A percentile compares a stretch with the other conserved stretches of the same genome.
Evolutionary conservation across 441 rosid genomes (phyloP).

Genomic region (Brassica balearica): DNA sequence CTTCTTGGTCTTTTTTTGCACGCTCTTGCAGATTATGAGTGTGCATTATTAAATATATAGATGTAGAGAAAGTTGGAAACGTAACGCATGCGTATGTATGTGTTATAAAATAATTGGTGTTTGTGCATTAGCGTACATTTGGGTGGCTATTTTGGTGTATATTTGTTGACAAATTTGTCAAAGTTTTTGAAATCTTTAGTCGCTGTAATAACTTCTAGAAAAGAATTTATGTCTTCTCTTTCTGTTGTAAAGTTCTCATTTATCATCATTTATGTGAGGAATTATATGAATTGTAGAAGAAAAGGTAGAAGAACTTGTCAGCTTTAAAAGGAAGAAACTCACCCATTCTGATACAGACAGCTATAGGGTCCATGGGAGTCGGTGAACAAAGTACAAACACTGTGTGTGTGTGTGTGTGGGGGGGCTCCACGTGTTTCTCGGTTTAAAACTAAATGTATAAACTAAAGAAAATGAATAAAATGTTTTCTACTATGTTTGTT

Average conservation of each 20-base stretch:
- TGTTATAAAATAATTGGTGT: slow-evolving; percentile 15
- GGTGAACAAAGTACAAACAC: slow-evolving; percentile 3
- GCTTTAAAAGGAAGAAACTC: background rate
- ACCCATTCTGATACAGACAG: background rate
- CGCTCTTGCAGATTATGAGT: background rate
- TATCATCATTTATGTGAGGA: background rate
- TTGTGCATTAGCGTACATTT: slow-evolving; percentile 4
- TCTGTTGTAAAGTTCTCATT: background rate
- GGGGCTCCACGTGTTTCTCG: background rate
- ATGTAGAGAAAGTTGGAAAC: slow-evolving; percentile 25
- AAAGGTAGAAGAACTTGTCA: background rate
- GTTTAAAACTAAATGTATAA: background rate
- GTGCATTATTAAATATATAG: background rate
- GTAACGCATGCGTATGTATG: slow-evolving; percentile 33
- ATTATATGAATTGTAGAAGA: background rate
- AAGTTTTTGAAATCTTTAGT: background rate
- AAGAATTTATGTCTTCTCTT: background rate
- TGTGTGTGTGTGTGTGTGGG: too few relatives aligned
- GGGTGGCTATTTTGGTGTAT: slow-evolving; percentile 10
- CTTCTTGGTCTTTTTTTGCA: background rate
- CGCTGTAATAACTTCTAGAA: slow-evolving; percentile 27
- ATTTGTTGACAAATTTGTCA: slow-evolving; percentile 34
- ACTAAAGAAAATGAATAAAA: too few relatives aligned
- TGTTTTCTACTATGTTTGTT: too few relatives aligned
- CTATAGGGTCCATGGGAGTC: slow-evolving; percentile 25